Evolutionary conservation across 805 yeast species (phyloP), one percentile per base, ranked within the genome.

Genomic region (Wickerhamomyces bovis): DNA sequence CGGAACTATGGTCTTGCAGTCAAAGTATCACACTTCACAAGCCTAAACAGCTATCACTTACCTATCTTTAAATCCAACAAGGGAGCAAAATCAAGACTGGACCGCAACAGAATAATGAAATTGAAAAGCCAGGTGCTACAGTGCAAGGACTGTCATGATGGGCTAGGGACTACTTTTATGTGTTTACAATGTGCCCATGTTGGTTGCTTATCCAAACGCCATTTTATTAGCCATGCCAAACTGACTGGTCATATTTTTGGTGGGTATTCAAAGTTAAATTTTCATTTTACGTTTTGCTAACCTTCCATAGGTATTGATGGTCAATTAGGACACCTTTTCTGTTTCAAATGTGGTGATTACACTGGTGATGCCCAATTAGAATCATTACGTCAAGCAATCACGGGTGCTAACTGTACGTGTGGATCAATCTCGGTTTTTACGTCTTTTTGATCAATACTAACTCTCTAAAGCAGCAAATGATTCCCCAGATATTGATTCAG

Each of bases 121-220:
- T 59, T 75, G 44, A 73, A 75, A 54, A 55, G 73, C 3, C 66
- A 63, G 38, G 71, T 78, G 3, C 58, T 80, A 23, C 67, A 66
- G 48, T 81, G 89, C 55, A 65, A 75, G 21, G 75, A 71, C 30
- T 81, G 87, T 55, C 57, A 64, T 10, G 55, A 67, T 22, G 59
- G 59, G 40, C 62, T 72, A 4, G 62, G 58, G 6, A 57, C 49
- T n/a, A 58, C 66, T 21, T 81, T 73, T 56, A 76, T 85, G 72
- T 86, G 95, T 62, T 62, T 86, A 36, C 90, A 85, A 58, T 86
- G 95, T 60, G 84, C 89, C 1, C 80, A 78, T 58, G 78, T 83
- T 45, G 92, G 92, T 2, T 86, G 95, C 60, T 73, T 77, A 68
- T 69, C 71, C 41, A 62, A 67, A 36, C 57, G 66, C 5, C 83